Evolutionary conservation across 2,329 filamentous ascomycete species (phyloP), one percentile per base, ranked within the genome.

Genomic region (Ascochyta viciae-villosae): DNA sequence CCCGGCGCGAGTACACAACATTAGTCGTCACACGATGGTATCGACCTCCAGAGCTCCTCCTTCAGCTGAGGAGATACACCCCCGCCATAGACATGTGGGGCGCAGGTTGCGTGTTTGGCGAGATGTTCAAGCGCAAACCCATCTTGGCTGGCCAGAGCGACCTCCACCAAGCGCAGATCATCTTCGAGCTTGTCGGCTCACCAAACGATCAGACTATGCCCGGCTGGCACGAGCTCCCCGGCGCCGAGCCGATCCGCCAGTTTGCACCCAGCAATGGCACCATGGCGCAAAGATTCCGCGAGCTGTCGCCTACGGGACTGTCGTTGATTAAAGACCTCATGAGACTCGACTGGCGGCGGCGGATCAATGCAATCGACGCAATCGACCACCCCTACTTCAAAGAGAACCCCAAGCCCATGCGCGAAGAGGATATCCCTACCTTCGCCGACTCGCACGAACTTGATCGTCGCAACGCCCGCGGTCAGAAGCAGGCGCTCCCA

Each of bases 81-180:
- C 92, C 93, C 13, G 93, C 95, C 9, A 97, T 99, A 68, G 95
- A 99, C 76, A 87, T 99, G 78, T 99, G 95, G 95, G 95, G 95
- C 66, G 94, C 97, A 65, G 95, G 94, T n/a, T 99, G 95, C 72
- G 92, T 99, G 2, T 97, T 99, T 77, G 95, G 92, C 47, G 95
- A 99, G 74, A 99, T 99, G 94, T 89, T 97, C 62, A 87, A 92
- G 66, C 89, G 92, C 34, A 96, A 94, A 74, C 95, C 95, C 0
- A 98, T 99, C 49, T 83, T 99, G 39, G 86, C 92, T 7, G 95
- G 95, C 12, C 92, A 91, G 63, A 96, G 90, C 66, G 95, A 99
- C 71, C 78, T 86, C 6, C 89, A 97, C 70, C 95, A 99, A 76
- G 87, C 96, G 12, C 90, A 96, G 12, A 87, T 96, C 42, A 98